phyloP scores from a whole-genome alignment of 768 basidiomycete species.

The Cystofilobasidium bisporidii region DNA sequence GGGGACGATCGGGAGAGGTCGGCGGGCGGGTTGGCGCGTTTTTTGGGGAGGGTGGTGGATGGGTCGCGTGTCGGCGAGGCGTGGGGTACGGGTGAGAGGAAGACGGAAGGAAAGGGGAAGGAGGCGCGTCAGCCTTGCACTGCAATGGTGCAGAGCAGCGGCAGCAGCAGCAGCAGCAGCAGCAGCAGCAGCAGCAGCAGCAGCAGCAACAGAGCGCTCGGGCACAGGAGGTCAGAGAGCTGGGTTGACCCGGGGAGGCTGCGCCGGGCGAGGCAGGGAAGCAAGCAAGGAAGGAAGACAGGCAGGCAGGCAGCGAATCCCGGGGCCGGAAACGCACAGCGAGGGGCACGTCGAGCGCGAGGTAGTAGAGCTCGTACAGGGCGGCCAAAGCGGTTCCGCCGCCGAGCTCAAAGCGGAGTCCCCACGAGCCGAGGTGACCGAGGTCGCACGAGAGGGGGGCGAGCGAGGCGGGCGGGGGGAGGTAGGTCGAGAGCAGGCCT shows the following conservation, averaged over 20 bases:
- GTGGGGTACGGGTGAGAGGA: no score
- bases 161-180: no score
- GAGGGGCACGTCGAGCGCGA: constrained; percentile 5
- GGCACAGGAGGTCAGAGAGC: no score
- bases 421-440: not conserved
- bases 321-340: not conserved
- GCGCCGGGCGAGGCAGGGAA: no score
- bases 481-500: constrained; percentile 1
- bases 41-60: no score
- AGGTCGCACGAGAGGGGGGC: not conserved
- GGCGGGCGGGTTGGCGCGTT: not conserved
- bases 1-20: not conserved
- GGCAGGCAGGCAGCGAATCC: no score
- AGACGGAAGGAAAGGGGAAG: not conserved
- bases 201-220: no score
- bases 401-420: constrained; percentile 13
- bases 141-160: no score
- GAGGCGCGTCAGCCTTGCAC: not conserved
- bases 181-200: no score
- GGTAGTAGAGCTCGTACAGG: constrained; percentile 19
- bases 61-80: no score
- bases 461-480: constrained; percentile 14
- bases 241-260: no score
- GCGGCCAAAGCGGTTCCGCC: constrained; percentile 3
- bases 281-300: no score